Base-by-base conservation (phyloP, 2,329 filamentous ascomycete species). In the Celoporthe dispersa region DNA sequence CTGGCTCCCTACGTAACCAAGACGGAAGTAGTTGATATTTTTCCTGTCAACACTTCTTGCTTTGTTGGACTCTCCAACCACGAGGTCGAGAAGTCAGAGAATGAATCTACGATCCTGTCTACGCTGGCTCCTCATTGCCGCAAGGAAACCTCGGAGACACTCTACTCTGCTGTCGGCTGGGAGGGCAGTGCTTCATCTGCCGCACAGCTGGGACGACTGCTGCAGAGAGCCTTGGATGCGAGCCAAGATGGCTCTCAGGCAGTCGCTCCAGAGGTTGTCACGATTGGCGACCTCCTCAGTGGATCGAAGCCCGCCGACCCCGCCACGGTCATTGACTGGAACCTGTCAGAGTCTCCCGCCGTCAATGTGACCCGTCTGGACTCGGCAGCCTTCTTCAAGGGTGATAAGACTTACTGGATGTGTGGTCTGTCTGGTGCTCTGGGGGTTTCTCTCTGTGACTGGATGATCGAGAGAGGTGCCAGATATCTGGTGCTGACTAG, bases 401-500 rank as follows among this genome's bases (percentile, higher is more conserved):
- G 35, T 25, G 60, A 65, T 7, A 41, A 60, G 11, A 70, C 69
- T 9, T 70, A 70, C 33, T 70, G 65, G 65, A 33, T 70, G 16
- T 37, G 31, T 35, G 69, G 69, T 16, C 31, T 70, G 4, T 48
- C 69, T 25, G 69, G 69, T 5, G 61, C 65, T 4, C 37, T 70
- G 53, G 69, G 69, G 11, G 39, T 70, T 6, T 70, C 69, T 22
- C 25, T 68, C 0, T 53, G 41, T 9, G 66, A 68, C 51, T 70
- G 61, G 61, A 68, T 70, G 69, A 44, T 68, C 3, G 53, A 33
- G 11, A 33, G 53, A 1, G 66, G 66, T 16, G 83, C 81, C 0
- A 71, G 76, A 22, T 70, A 80, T 31, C 59, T 84, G 1, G 79
- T 78, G 0, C 44, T 86, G 1, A 78, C 80, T 0, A 84, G 81